These are phyloP conservation scores for Sphagnurus paluster DNA, from an alignment of 1,284 basidiomycete species.

Conservation along the genomic window DNA sequence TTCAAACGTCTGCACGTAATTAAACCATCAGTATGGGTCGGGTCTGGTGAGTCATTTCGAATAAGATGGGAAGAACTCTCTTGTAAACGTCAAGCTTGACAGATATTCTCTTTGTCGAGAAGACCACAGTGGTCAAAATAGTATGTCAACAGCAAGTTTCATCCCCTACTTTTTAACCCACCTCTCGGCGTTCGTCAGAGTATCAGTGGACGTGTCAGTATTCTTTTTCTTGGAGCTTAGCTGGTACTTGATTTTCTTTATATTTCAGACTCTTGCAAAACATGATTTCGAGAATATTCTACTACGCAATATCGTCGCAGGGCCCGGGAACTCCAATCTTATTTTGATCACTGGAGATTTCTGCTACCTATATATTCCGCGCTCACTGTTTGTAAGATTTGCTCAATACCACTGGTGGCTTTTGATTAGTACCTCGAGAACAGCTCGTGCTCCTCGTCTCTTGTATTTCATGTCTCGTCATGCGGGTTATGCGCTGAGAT, in stretches of 20 bases:
- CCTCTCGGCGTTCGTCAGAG: constrained; percentile 1
- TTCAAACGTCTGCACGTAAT: constrained; percentile 9
- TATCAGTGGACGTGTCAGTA: constrained; percentile 8
- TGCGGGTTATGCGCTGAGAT: constrained; percentile 13
- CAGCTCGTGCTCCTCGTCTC: not conserved
- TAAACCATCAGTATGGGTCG: constrained; percentile 9
- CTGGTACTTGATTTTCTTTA: not conserved
- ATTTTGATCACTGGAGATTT: constrained; percentile 9
- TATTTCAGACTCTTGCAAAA: constrained; percentile 1
- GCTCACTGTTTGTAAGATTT: constrained; percentile 2
- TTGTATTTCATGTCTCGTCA: not conserved
- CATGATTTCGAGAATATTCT: constrained; percentile 13
- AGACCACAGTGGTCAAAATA: constrained; percentile 9
- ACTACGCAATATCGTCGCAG: constrained; percentile 8
- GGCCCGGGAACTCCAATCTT: constrained; percentile 11
- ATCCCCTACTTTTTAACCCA: not conserved
- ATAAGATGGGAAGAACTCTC: not conserved
- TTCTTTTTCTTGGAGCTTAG: not conserved
- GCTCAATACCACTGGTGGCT: constrained; percentile 15
- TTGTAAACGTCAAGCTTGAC: not conserved
- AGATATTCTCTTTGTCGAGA: constrained; percentile 12
- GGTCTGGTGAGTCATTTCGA: not conserved
- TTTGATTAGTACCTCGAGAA: not conserved
- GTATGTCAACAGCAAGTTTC: not conserved
- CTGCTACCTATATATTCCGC: not conserved